Conservation (phyloP, 1,139 yeast species). For the Suhomyces panamericanus region DNA sequence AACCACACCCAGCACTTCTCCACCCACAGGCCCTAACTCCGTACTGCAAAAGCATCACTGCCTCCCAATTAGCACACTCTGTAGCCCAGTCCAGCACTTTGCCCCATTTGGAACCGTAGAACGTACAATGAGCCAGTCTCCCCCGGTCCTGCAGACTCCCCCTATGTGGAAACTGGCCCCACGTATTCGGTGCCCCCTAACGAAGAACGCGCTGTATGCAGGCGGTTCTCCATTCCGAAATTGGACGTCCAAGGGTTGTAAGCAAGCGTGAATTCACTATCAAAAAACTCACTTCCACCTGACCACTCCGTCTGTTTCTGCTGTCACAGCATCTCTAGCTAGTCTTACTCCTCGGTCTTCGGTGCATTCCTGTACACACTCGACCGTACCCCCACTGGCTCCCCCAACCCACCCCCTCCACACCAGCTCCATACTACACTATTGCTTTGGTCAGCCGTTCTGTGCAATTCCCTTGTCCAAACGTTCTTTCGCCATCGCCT, state of each 20-base stretch:
- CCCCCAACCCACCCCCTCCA: neutral
- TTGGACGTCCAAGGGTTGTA: constrained; percentile 12
- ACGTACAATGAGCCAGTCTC: neutral
- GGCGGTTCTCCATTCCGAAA: constrained; percentile 10
- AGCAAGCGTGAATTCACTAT: constrained; percentile 12
- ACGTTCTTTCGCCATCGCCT: neutral
- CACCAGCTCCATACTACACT: neutral
- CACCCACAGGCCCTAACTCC: no score
- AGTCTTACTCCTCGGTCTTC: neutral
- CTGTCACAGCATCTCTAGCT: neutral
- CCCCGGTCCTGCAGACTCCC: no score
- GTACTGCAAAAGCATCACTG: no score
- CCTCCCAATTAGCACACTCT: no score
- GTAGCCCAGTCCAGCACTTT: no score
- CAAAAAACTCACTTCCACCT: constrained; percentile 2
- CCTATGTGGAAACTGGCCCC: neutral
- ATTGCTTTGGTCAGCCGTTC: neutral
- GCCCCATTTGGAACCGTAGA: neutral
- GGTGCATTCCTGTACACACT: neutral
- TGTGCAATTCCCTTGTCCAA: neutral
- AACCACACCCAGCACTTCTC: neutral
- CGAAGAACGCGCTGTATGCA: constrained; percentile 8
- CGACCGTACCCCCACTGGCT: neutral
- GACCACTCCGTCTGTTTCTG: neutral
- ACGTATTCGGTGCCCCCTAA: constrained; percentile 7